Percentiles rank a stretch among this genome's conserved stretches.
Conservation (phyloP, 2,329 filamentous ascomycete genomes). For the Diplodia scrobiculata region DNA sequence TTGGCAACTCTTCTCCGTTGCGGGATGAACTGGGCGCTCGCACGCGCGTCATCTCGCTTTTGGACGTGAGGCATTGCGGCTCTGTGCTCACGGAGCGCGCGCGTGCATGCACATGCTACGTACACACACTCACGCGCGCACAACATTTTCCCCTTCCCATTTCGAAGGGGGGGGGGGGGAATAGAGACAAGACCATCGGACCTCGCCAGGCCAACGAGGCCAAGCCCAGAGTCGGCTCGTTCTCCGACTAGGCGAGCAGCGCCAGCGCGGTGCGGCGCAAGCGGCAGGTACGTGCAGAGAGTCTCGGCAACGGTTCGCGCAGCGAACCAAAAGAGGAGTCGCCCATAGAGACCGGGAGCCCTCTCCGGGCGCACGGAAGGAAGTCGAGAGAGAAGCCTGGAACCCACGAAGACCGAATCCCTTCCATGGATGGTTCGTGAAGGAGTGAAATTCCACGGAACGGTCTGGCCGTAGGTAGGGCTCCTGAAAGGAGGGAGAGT, state of each 20-base stretch:
- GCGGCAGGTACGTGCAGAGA: neutral
- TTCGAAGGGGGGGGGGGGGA: neutral
- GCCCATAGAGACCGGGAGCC: neutral
- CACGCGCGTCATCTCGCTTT: constrained; percentile 23
- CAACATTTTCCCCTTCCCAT: neutral
- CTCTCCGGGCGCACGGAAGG: neutral
- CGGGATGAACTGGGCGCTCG: neutral
- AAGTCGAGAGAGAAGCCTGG: neutral
- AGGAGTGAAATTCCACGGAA: neutral
- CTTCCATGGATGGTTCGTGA: neutral
- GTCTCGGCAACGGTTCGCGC: constrained; percentile 9
- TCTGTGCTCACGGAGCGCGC: neutral
- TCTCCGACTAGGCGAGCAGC: neutral
- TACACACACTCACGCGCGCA: neutral
- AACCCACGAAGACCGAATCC: neutral
- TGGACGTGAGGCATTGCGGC: neutral
- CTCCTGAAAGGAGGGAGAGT: constrained; percentile 15
- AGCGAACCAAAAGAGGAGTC: neutral
- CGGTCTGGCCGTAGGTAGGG: neutral
- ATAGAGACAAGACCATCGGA: neutral
- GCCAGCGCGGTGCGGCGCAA: neutral
- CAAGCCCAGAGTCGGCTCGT: neutral
- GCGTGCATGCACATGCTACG: neutral
- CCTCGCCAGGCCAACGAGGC: neutral
- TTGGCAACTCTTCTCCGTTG: neutral